A percentile compares a stretch with the other conserved stretches of the same genome.
phyloP scores from a whole-genome alignment of 495 filamentous ascomycete genomes.

The Xylaria telfairii region DNA sequence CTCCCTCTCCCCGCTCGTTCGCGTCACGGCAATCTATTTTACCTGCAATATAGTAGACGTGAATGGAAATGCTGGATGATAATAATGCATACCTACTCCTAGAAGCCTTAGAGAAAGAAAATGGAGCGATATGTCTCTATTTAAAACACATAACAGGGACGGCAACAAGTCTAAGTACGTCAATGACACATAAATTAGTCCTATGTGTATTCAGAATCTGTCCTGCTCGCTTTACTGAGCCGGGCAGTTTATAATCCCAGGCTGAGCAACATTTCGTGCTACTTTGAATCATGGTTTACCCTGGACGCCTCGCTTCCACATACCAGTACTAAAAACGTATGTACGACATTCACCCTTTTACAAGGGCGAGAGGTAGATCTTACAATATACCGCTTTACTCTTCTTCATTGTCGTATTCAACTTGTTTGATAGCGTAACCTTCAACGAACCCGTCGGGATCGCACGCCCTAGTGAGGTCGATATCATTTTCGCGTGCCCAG shows the following conservation, averaged over 20 bases:
- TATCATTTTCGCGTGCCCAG: constrained; percentile 57
- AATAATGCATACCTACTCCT: not conserved
- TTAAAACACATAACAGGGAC: not conserved
- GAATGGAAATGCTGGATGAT: too few relatives aligned
- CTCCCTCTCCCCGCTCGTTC: not conserved
- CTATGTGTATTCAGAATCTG: not conserved
- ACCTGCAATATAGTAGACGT: too few relatives aligned
- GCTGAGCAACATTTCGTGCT: not conserved
- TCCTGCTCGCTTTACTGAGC: not conserved
- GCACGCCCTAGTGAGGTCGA: constrained; percentile 56
- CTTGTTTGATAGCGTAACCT: constrained; percentile 49
- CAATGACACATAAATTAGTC: not conserved
- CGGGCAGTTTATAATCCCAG: not conserved
- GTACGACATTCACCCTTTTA: not conserved
- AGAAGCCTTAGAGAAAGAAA: not conserved
- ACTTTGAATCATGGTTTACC: not conserved
- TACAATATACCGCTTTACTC: constrained; percentile 8
- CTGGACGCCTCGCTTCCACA: constrained; percentile 18
- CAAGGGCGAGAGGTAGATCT: not conserved
- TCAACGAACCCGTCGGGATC: constrained; percentile 64
- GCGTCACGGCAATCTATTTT: constrained; percentile 13
- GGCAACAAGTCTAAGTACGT: not conserved
- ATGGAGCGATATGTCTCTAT: not conserved
- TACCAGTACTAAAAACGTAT: not conserved
- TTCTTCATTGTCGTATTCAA: constrained; percentile 37